Percentiles rank a stretch among this genome's conserved stretches.
Evolutionary conservation across 1,284 basidiomycete species (phyloP).

Genomic region (Cryptococcus neoformans): DNA sequence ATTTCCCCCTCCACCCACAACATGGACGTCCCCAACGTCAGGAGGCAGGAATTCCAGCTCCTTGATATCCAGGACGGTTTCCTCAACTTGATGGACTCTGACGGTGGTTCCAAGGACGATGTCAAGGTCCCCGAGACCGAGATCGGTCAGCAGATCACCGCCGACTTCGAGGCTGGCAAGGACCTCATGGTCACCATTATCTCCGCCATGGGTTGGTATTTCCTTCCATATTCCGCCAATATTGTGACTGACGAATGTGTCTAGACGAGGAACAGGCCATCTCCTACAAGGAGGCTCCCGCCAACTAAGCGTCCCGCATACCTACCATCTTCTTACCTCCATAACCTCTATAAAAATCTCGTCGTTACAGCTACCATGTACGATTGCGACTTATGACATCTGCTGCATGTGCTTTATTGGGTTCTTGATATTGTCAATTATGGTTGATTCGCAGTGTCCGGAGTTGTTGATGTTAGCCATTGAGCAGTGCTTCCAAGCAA

Average conservation of each 20-base stretch:
- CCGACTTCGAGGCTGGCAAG: conserved; percentile 80
- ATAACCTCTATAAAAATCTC: not conserved
- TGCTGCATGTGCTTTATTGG: too few relatives aligned
- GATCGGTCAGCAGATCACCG: conserved; percentile 70
- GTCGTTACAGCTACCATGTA: conserved; percentile 12
- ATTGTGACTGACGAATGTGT: not conserved
- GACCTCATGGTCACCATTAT: conserved; percentile 79
- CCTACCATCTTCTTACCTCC: not conserved
- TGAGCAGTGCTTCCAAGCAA: too few relatives aligned
- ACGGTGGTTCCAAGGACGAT: conserved; percentile 89
- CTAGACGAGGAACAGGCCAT: conserved; percentile 67
- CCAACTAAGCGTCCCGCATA: conserved; percentile 5
- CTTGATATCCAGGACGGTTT: conserved; percentile 85
- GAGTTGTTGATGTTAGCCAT: too few relatives aligned
- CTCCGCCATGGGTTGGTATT: conserved; percentile 70
- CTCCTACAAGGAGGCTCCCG: conserved; percentile 61
- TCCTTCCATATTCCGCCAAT: not conserved
- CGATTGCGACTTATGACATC: conserved; percentile 3
- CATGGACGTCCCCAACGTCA: conserved; percentile 95
- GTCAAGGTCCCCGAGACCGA: conserved; percentile 88
- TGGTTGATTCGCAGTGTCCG: too few relatives aligned
- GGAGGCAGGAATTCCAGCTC: conserved; percentile 87
- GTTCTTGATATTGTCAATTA: too few relatives aligned
- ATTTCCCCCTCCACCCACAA: conserved; percentile 78
- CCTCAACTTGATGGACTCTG: conserved; percentile 89